Base-by-base conservation (phyloP, 2,329 filamentous ascomycete genomes). In the Didymellaceae sp. region DNA sequence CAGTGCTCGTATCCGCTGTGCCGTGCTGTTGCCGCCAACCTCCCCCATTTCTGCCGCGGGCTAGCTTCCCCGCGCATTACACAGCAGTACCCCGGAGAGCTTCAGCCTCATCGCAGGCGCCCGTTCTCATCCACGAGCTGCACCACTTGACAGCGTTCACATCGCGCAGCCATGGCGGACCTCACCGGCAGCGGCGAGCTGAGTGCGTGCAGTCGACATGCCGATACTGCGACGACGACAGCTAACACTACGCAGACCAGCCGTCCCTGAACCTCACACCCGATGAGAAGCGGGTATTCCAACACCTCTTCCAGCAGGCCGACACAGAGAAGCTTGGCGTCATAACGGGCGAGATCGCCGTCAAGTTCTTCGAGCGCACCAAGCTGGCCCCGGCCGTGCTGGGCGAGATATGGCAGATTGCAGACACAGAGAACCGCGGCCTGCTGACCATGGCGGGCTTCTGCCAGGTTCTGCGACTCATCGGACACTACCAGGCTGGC, bases 401-500 rank as follows among this genome's bases (percentile, higher is more conserved):
- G 52, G 94, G 93, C 74, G 74, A 96, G 89, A 97, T 99, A 82
- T 99, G 94, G 94, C 93, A 97, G 77, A 94, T 99, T 73, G 93
- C 94, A 62, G 94, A 99, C 78, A 91, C 85, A 61, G 93, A 97
- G 78, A 99, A 99, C 78, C 86, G 92, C 59, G 94, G 94, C 43
- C 89, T 97, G 62, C 80, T 99, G 61, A 97, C 92, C 25, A 91
- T 91, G 16, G 85, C 91, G 32, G 94, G 93, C 71, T 99, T 99
- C 77, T 90, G 92, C 54, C 85, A 96, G 71, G 94, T 96, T 50
- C 77, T 99, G 70, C 86, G 94, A 67, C 85, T 99, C 71, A 97
- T 99, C 71, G 94, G 91, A 53, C 94, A 97, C 77, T 92, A 91
- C 59, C 94, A 99, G 77, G 90, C 88, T 58, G 90, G 90, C 66